Evolutionary conservation across 2,329 filamentous ascomycete genomes (phyloP), one percentile per base, ranked within the genome.

Genomic region (Truncatella angustata): DNA sequence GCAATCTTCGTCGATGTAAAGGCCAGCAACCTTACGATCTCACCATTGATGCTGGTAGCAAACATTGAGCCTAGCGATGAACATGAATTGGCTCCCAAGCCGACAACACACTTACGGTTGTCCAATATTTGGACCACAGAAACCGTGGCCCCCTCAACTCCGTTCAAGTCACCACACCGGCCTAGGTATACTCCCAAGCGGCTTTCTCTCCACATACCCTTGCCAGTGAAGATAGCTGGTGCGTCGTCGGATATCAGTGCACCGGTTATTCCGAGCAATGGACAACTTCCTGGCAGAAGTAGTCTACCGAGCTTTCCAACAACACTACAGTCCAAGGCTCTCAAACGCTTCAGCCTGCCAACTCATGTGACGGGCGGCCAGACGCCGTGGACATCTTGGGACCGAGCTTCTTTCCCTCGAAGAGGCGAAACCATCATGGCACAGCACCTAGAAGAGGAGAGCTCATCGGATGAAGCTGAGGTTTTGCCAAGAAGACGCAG

Each of bases 31-130:
- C 54, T 62, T 21, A 49, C 55, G 11, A 57, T 65, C 37, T 65
- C 64, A 6, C 56, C 60, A 4, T 54, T 65, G n/a, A 65, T 66
- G 57, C 55, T 54, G 6, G 49, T 54, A n/a, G 52, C 52, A 26
- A 34, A 51, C 16, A 30, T 54, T 5, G 35, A 51, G n/a, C 52
- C 52, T 11, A 32, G 37, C 5, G 26, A 21, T 16, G n/a, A n/a
- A n/a, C n/a, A n/a, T n/a, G n/a, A n/a, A n/a, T 10, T 42, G 4
- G 20, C 21, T 26, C 20, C 16, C 18, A 28, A 39, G 10, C 52
- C 39, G 11, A 30, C 6, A 4, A 10, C 32, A 12, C 36, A 32
- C 20, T 35, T 12, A 5, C 52, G 52, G 21, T 16, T 50, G 11
- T 42, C 50, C 14, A 51, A 35, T 3, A 20, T 51, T 10, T 30